Evolutionary conservation across 352 stramenopile genomes (phyloP).

Genomic region (Pythium rhizo-oryzae): DNA sequence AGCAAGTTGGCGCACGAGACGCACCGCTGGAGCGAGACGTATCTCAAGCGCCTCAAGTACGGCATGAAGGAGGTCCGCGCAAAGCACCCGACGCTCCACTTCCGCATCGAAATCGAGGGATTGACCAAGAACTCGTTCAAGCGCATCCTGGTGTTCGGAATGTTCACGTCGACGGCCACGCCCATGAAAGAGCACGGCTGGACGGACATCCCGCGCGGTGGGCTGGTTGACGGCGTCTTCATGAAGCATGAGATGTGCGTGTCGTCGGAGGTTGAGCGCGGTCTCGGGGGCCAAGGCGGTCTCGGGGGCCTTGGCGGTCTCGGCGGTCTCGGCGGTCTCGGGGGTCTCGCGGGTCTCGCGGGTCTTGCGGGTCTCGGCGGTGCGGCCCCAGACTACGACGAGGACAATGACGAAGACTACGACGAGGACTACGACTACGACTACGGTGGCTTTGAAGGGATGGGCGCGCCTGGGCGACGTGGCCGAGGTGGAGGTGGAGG

Average conservation of each 20-base stretch:
- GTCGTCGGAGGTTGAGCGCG: too few relatives aligned
- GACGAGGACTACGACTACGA: constrained; percentile 16
- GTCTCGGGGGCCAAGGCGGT: too few relatives aligned
- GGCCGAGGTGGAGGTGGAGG: background rate
- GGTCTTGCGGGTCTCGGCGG: too few relatives aligned
- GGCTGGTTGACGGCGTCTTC: constrained; percentile 18
- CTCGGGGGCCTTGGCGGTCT: too few relatives aligned
- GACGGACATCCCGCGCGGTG: constrained; percentile 1
- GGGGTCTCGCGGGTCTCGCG: background rate
- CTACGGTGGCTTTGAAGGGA: constrained; percentile 13
- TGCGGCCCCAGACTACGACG: background rate
- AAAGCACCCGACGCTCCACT: constrained; percentile 19
- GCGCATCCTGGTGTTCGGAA: constrained; percentile 1
- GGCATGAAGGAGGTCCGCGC: constrained; percentile 5
- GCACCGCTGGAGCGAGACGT: constrained; percentile 14
- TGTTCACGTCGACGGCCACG: constrained; percentile 12
- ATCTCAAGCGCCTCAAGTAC: constrained; percentile 14
- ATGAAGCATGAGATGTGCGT: constrained; percentile 13
- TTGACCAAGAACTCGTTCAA: constrained; percentile 13
- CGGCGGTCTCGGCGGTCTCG: background rate
- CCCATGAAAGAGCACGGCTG: constrained; percentile 9
- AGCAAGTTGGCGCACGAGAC: background rate
- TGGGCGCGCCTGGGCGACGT: background rate
- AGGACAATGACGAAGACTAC: too few relatives aligned
- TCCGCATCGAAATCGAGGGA: constrained; percentile 13